A percentile compares a stretch with the other conserved stretches of the same genome.
Conservation (phyloP, 2,329 filamentous ascomycete species). For the Colletotrichum musae region DNA sequence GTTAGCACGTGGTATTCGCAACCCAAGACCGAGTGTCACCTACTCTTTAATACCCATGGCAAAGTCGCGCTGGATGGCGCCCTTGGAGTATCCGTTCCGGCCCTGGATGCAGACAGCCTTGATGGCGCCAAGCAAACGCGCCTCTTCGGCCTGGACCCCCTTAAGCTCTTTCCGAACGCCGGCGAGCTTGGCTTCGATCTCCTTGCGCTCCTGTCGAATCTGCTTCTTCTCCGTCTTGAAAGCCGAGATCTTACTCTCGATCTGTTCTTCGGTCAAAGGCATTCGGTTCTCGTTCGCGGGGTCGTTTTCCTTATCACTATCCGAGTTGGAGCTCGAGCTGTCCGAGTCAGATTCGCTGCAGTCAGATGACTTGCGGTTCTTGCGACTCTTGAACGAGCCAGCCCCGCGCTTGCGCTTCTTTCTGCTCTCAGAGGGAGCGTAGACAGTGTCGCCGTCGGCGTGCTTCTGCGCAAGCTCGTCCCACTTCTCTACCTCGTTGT, state of each 20-base stretch:
- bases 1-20: not conserved
- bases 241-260: slow-evolving; percentile 8
- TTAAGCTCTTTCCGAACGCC: slow-evolving; percentile 21
- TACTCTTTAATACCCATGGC: slow-evolving; percentile 62
- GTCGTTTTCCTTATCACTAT: slow-evolving; percentile 32
- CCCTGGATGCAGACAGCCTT: slow-evolving; percentile 62
- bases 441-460: slow-evolving; percentile 43
- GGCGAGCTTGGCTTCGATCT: slow-evolving; percentile 31
- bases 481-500: slow-evolving; percentile 44
- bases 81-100: slow-evolving; percentile 67
- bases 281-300: slow-evolving; percentile 14
- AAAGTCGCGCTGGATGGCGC: slow-evolving; percentile 43
- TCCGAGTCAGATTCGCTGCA: slow-evolving; percentile 41
- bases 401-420: slow-evolving; percentile 45
- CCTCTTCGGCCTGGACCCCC: slow-evolving; percentile 38
- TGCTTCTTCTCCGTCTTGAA: slow-evolving; percentile 42
- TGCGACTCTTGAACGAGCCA: slow-evolving; percentile 17
- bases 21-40: slow-evolving; percentile 58
- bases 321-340: slow-evolving; percentile 34
- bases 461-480: slow-evolving; percentile 41
- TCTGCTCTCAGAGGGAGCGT: slow-evolving; percentile 38
- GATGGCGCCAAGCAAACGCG: slow-evolving; percentile 31
- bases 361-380: slow-evolving; percentile 36
- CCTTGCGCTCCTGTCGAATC: slow-evolving; percentile 41
- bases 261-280: slow-evolving; percentile 26